Evolutionary conservation across 768 basidiomycete species (phyloP).

Genomic region (Cystoderma amianthinum): DNA sequence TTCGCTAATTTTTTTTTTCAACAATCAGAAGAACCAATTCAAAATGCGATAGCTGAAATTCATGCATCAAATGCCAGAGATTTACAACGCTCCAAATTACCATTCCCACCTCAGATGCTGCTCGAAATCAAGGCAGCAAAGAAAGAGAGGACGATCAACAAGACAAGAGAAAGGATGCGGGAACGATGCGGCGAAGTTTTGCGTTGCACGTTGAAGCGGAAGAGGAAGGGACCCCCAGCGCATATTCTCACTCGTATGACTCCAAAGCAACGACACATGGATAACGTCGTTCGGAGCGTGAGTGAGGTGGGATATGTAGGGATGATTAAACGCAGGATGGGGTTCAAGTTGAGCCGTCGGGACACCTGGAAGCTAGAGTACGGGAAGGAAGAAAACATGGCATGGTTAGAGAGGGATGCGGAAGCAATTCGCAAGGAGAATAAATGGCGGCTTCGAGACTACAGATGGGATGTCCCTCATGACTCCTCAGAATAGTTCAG

Average conservation of each 20-base stretch:
- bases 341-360: constrained; percentile 38
- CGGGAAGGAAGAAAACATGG: not conserved
- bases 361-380: constrained; percentile 27
- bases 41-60: constrained; percentile 21
- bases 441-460: no score
- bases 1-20: not conserved
- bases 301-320: constrained; percentile 71
- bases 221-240: constrained; percentile 55
- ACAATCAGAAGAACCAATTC: constrained; percentile 27
- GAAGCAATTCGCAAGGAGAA: no score
- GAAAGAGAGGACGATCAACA: constrained; percentile 53
- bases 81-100: constrained; percentile 27
- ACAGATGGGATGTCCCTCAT: no score
- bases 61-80: constrained; percentile 29
- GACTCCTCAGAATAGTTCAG: no score
- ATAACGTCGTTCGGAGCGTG: constrained; percentile 42
- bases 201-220: constrained; percentile 34
- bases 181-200: constrained; percentile 62
- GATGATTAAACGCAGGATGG: constrained; percentile 48
- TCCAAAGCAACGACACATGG: constrained; percentile 34
- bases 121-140: constrained; percentile 48
- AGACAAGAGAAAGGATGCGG: constrained; percentile 52
- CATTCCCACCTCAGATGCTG: constrained; percentile 43
- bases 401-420: no score
- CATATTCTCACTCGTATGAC: constrained; percentile 50